These are phyloP conservation scores for Fusarium brevicatenulatum DNA, from an alignment of 2,329 filamentous ascomycete species.

Conservation along the genomic window DNA sequence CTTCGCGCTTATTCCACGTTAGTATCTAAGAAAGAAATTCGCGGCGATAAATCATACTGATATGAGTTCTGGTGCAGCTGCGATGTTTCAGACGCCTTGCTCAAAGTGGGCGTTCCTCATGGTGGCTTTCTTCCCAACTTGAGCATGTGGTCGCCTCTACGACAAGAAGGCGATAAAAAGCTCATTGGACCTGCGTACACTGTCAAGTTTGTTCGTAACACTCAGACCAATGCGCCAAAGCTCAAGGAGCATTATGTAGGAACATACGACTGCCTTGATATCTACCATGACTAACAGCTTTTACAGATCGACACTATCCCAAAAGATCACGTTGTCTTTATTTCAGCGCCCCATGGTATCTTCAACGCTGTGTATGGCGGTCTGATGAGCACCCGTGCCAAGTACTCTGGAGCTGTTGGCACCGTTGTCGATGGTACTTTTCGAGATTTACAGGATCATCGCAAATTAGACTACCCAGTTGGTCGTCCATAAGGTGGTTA, in stretches of 20 bases:
- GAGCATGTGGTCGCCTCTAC: not conserved
- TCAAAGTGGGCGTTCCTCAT: not conserved
- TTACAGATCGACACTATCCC: not conserved
- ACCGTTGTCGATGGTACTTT: constrained; percentile 21
- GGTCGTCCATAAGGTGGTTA: fast-evolving
- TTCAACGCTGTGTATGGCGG: constrained; percentile 31
- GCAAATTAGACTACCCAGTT: constrained; percentile 16
- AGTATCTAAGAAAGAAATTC: fast-evolving
- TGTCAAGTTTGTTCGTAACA: not conserved
- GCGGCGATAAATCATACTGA: fast-evolving
- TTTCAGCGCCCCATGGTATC: constrained; percentile 9
- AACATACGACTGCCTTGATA: fast-evolving
- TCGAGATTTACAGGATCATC: constrained; percentile 32
- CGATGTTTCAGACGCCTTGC: not conserved
- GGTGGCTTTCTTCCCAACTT: not conserved
- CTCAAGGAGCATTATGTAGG: not conserved
- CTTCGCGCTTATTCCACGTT: not conserved
- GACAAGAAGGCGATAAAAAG: not conserved
- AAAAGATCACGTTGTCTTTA: constrained; percentile 14
- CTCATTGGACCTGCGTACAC: not conserved
- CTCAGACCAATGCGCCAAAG: not conserved
- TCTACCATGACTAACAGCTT: fast-evolving
- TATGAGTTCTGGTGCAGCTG: not conserved
- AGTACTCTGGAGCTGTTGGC: constrained; percentile 4
- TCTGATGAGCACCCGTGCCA: constrained; percentile 24